Conservation (phyloP, 2,329 filamentous ascomycete species). For the Claviceps africana region DNA sequence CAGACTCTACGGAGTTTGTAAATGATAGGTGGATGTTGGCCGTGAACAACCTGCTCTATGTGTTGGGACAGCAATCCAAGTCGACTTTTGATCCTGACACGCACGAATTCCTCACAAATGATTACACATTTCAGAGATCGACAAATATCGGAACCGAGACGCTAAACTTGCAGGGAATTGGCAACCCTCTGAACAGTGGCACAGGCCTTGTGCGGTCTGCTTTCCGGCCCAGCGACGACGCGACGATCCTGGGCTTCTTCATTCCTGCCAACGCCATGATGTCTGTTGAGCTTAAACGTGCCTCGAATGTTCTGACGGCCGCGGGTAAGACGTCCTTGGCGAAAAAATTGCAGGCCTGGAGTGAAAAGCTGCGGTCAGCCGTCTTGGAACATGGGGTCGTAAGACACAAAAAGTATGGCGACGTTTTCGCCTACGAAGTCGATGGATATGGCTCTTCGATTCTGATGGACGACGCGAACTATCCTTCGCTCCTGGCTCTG, state of each 20-base stretch:
- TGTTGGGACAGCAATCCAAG: slow-evolving; percentile 64
- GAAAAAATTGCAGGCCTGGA: slow-evolving; percentile 42
- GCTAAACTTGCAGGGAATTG: slow-evolving; percentile 63
- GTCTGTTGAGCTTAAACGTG: slow-evolving; percentile 69
- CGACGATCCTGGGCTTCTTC: slow-evolving; percentile 85
- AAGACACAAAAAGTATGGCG: slow-evolving; percentile 56
- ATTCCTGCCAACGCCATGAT: slow-evolving; percentile 97
- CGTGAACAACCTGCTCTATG: slow-evolving; percentile 56
- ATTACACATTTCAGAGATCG: slow-evolving; percentile 74
- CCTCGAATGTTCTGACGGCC: slow-evolving; percentile 52
- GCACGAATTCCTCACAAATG: slow-evolving; percentile 51
- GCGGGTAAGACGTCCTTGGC: slow-evolving; percentile 41
- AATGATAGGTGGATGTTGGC: slow-evolving; percentile 67
- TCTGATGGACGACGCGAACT: slow-evolving; percentile 82
- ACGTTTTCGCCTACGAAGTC: slow-evolving; percentile 77
- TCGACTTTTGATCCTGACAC: slow-evolving; percentile 64
- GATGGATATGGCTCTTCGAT: slow-evolving; percentile 74
- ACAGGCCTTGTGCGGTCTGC: slow-evolving; percentile 82
- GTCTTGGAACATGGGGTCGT: slow-evolving; percentile 78
- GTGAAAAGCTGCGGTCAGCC: slow-evolving; percentile 54
- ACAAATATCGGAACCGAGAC: slow-evolving; percentile 85
- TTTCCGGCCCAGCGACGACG: slow-evolving; percentile 89
- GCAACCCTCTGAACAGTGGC: slow-evolving; percentile 77
- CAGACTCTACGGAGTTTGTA: slow-evolving; percentile 64
- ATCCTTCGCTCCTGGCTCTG: slow-evolving; percentile 65